Evolutionary conservation across 1,139 yeast genomes (phyloP), one percentile per base, ranked within the genome.

Genomic region (Sugiyamaella castrensis): DNA sequence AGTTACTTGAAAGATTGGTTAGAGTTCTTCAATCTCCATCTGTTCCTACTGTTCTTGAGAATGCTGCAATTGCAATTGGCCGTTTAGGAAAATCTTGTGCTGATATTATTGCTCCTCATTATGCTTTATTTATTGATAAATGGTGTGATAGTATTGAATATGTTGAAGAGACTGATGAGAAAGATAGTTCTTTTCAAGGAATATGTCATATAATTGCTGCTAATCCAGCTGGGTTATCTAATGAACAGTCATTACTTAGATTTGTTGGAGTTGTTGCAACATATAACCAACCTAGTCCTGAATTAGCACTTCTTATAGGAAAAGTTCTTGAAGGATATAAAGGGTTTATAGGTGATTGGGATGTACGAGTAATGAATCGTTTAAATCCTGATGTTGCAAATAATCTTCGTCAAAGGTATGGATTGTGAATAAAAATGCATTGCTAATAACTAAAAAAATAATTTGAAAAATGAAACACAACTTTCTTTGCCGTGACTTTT

Each of bases 41-140:
- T 28, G 82, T 80, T 53, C 32, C 32, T 19, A 43, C 47, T 3
- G 87, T 92, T 3, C 66, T 84, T 57, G 98, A 91, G 62, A 92
- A 92, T 66, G 82, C 91, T 1, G 95, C 96, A n/a, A 86, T 89
- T 50, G 85, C 98, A 37, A 72, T 92, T 50, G 98, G 98, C n/a
- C 77, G 98, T 57, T 71, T 91, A 63, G 96, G 96, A 2, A 66
- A 82, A 33, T 71, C 76, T 48, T 79, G 80, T 34, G 82, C 92
- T 2, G 80, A 79, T 24, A 74, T 75, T 37, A 72, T 82, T 41
- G 77, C 85, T 0, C 77, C 81, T 2, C 77, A 81, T 52, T 60
- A 87, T 34, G 66, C 76, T 0, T 79, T 80, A 56, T 80, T 84
- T 60, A 74, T 83, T 24, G 66, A 72, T 26, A 72, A 73, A 40